phyloP scores from a whole-genome alignment of 2,329 filamentous ascomycete genomes.

The Xylaria digitata region DNA sequence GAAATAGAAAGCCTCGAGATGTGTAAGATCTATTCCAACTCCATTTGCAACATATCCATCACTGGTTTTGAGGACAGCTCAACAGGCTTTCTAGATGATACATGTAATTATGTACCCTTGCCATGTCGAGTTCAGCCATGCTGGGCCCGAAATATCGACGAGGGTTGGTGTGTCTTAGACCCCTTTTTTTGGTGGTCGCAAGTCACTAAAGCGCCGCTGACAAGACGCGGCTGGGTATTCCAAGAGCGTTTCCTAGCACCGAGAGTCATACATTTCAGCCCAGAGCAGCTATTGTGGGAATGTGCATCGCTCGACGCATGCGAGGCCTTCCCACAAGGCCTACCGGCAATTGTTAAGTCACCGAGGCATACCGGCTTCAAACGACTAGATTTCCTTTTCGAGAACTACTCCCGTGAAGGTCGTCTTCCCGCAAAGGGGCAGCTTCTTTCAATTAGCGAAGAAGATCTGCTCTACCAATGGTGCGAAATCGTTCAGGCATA shows the following conservation, averaged over 20 bases:
- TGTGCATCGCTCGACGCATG: conserved; percentile 11
- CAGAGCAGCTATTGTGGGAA: conserved; percentile 9
- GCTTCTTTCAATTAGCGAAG: not conserved
- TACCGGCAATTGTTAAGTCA: not conserved
- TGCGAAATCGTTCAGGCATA: conserved; percentile 16
- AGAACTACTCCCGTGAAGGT: not conserved
- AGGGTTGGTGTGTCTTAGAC: conserved; percentile 11
- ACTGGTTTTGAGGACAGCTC: conserved; percentile 13
- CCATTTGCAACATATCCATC: conserved; percentile 12
- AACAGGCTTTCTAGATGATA: conserved; percentile 10
- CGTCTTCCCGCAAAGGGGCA: too few species aligned
- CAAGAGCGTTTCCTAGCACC: conserved; percentile 11
- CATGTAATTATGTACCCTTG: not conserved
- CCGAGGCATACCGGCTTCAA: conserved; percentile 6
- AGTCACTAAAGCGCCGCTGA: conserved; percentile 11
- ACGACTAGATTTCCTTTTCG: conserved; percentile 4
- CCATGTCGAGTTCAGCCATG: conserved; percentile 7
- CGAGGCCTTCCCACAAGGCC: conserved; percentile 8
- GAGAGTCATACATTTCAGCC: conserved; percentile 13
- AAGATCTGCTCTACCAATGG: conserved; percentile 12
- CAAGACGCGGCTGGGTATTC: conserved; percentile 18
- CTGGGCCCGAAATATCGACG: not conserved
- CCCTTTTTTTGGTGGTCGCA: conserved; percentile 18
- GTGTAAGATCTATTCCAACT: conserved; percentile 3
- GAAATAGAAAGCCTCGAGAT: conserved; percentile 7